Conservation (phyloP, 805 yeast genomes). For the Komagataella phaffii region DNA sequence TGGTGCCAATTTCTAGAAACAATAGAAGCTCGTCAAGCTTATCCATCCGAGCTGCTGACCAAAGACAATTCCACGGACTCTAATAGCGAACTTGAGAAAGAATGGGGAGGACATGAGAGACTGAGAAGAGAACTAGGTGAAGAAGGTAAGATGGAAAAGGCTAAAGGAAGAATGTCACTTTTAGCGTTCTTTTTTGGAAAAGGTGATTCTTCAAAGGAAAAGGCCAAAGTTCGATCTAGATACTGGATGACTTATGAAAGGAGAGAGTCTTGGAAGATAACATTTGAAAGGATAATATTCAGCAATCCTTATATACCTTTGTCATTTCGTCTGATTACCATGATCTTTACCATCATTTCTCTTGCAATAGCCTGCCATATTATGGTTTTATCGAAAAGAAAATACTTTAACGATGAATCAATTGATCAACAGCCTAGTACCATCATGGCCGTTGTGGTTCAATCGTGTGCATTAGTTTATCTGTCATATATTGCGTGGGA, state of each 20-base stretch:
- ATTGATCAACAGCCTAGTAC: slow-evolving; percentile 78
- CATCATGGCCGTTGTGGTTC: slow-evolving; percentile 83
- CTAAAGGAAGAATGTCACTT: slow-evolving; percentile 1
- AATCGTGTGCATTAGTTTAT: slow-evolving; percentile 65
- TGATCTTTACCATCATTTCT: slow-evolving; percentile 50
- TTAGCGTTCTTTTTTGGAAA: not conserved
- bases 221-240: slow-evolving; percentile 31
- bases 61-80: slow-evolving; percentile 13
- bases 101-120: slow-evolving; percentile 66
- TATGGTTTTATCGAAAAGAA: slow-evolving; percentile 22
- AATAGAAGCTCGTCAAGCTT: slow-evolving; percentile 14
- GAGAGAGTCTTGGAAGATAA: slow-evolving; percentile 51
- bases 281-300: slow-evolving; percentile 42
- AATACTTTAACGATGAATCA: slow-evolving; percentile 15
- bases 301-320: slow-evolving; percentile 76
- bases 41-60: slow-evolving; percentile 12
- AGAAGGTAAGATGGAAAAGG: slow-evolving; percentile 11
- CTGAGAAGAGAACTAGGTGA: slow-evolving; percentile 37
- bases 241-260: slow-evolving; percentile 59
- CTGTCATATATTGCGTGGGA: slow-evolving; percentile 75
- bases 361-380: slow-evolving; percentile 60
- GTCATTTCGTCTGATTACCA: slow-evolving; percentile 47
- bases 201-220: slow-evolving; percentile 4
- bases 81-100: slow-evolving; percentile 27
- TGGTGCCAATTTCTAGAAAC: slow-evolving; percentile 11